Evolutionary conservation across 768 basidiomycete genomes (phyloP).

Genomic region (Calocybe indica): DNA sequence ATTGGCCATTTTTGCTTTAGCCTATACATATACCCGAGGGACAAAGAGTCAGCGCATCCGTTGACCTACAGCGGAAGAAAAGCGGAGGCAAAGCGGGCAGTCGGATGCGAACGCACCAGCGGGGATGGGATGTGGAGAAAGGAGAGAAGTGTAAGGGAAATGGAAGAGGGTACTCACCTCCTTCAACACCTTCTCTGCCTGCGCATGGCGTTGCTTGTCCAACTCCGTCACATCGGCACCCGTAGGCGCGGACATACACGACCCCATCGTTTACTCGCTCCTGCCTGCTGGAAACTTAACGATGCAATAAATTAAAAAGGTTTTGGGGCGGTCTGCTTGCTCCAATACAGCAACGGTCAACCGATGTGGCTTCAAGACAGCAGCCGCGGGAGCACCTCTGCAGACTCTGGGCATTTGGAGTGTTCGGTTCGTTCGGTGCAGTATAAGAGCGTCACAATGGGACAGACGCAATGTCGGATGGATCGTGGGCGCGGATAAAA

Average conservation of each 20-base stretch:
- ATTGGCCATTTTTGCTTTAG: conserved; percentile 60
- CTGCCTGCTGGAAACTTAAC: not conserved
- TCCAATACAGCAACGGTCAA: not conserved
- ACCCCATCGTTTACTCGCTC: conserved; percentile 51
- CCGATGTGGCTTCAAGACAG: not conserved
- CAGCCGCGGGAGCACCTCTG: not conserved
- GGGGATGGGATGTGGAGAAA: not conserved
- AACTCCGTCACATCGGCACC: conserved; percentile 60
- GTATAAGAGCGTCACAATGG: too few species aligned
- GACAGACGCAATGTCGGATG: too few species aligned
- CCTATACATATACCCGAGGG: conserved; percentile 32
- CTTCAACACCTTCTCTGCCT: conserved; percentile 72
- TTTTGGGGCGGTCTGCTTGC: not conserved
- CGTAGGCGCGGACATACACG: conserved; percentile 63
- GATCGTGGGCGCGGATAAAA: too few species aligned
- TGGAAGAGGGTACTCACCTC: conserved; percentile 42
- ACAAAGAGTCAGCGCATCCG: not conserved
- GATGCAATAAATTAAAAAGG: not conserved
- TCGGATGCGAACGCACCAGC: too few species aligned
- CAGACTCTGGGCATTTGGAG: not conserved
- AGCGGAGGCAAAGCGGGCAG: too few species aligned
- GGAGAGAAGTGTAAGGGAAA: not conserved
- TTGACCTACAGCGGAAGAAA: too few species aligned
- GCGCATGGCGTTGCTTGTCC: conserved; percentile 57
- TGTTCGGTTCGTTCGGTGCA: not conserved